phyloP scores from a whole-genome alignment of 2,329 filamentous ascomycete species.

The Xylariales sp. region DNA sequence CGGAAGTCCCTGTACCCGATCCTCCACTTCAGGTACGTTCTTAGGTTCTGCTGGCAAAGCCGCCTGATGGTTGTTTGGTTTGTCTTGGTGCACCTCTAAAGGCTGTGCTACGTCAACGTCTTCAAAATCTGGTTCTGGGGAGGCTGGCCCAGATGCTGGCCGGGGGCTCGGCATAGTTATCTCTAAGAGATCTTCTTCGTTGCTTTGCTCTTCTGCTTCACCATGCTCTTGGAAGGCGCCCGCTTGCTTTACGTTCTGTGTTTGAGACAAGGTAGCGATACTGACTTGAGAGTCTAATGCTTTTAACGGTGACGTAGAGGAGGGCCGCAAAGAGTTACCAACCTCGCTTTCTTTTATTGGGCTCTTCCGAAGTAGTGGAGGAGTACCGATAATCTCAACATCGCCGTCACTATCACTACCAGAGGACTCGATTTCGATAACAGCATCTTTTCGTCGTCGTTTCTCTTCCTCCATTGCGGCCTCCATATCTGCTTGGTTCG shows the following conservation, averaged over 20 bases:
- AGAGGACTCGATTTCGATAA: conserved; percentile 73
- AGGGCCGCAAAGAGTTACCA: conserved; percentile 23
- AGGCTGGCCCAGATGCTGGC: conserved; percentile 37
- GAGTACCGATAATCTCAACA: conserved; percentile 67
- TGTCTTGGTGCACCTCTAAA: conserved; percentile 38
- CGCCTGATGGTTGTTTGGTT: conserved; percentile 22
- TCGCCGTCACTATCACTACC: conserved; percentile 63
- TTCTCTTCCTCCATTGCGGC: conserved; percentile 66
- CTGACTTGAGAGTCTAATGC: conserved; percentile 38
- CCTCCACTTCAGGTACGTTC: conserved; percentile 38
- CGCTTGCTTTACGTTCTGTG: conserved; percentile 33
- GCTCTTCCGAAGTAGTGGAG: conserved; percentile 52
- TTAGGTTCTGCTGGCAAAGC: conserved; percentile 34
- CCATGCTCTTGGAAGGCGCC: conserved; percentile 37
- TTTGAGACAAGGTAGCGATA: conserved; percentile 23
- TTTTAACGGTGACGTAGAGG: conserved; percentile 41
- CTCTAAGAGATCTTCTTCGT: neutral
- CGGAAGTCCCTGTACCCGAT: conserved; percentile 18
- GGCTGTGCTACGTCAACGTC: conserved; percentile 47
- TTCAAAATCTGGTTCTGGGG: conserved; percentile 50
- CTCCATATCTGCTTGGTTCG: conserved; percentile 72
- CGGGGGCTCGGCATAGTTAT: conserved; percentile 15
- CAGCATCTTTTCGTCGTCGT: conserved; percentile 57
- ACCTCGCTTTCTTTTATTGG: conserved; percentile 30
- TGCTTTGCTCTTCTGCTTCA: conserved; percentile 18